Evolutionary conservation across 2,329 filamentous ascomycete genomes (phyloP), one percentile per base, ranked within the genome.

Genomic region (Diaporthe ampelina): DNA sequence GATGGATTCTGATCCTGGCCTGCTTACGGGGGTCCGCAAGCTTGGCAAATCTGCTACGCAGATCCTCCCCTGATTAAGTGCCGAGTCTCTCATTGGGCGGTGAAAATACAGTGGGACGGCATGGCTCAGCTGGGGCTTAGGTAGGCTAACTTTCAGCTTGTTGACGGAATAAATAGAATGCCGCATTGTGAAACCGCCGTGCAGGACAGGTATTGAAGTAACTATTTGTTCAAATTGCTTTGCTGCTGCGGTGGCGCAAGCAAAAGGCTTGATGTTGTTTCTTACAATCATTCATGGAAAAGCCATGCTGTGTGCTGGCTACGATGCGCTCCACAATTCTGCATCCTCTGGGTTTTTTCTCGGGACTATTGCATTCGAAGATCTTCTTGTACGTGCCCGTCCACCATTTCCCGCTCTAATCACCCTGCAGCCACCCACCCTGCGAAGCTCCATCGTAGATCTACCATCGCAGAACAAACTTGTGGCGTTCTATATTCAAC

Each of bases 1-100:
- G 40, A 63, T 45, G 59, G 59, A 63, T 63, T 63, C 59, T 17
- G 40, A 63, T 63, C 59, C 37, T 45, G 24, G 15, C 24, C 37
- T 48, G 19, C 45, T 48, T 48, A 48, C 19, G 17, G 45, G 7
- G 19, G 19, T n/a, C 13, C 13, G 45, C 8, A 21, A 6, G 19
- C 19, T 48, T 48, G 45, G 45, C 19, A 48, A 48, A 21, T 48
- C 19, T 48, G 17, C 8, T 48, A n/a, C 19, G 19, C 45, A 48
- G 59, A 63, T 63, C 59, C 37, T 63, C 8, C 5, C 24, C 59
- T 45, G 4, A 32, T 29, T 21, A 26, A 24, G 58, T 2, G 56
- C 35, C 32, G 15, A 59, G 32, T 24, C 7, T 8, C 21, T 4
- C 19, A 15, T 37, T 58, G 35, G 57, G 7, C 57, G 10, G 58